Percentiles rank a stretch among this genome's conserved stretches.
These are phyloP conservation scores for Globisporangium heterothallicum DNA, from an alignment of 352 stramenopile species.

Conservation along the genomic window DNA sequence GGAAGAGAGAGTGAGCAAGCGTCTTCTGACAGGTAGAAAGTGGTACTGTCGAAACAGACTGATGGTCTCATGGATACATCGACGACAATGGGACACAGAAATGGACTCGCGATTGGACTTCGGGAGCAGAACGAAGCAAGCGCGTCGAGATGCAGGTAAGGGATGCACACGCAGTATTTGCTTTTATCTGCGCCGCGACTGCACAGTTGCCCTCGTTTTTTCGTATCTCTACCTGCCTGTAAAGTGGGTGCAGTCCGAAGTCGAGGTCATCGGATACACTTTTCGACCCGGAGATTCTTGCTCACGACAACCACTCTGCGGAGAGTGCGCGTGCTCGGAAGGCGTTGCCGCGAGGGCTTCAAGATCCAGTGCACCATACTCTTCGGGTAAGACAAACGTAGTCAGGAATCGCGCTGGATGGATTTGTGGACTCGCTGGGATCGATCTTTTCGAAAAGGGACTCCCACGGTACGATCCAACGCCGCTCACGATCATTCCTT, in stretches of 20 bases:
- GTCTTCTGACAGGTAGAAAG: not conserved
- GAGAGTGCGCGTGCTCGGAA: constrained; percentile 20
- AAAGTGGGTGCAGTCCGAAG: not conserved
- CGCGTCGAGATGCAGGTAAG: not conserved
- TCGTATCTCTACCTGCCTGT: no score
- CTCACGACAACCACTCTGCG: constrained; percentile 1
- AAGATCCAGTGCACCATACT: constrained; percentile 26
- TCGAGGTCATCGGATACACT: not conserved
- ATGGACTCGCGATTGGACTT: no score
- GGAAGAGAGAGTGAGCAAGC: not conserved
- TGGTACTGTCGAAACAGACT: not conserved
- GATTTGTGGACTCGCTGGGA: not conserved
- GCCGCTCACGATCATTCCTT: not conserved
- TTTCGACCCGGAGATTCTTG: no score
- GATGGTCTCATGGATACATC: constrained; percentile 13
- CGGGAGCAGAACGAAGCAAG: not conserved
- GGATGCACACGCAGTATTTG: not conserved
- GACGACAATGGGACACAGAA: not conserved
- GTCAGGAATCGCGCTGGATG: not conserved
- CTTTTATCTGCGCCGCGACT: no score
- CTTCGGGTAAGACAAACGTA: not conserved
- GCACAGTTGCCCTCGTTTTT: no score
- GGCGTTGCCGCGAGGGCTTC: constrained; percentile 21
- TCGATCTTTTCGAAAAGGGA: not conserved
- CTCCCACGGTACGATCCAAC: not conserved